phyloP scores from a whole-genome alignment of 495 filamentous ascomycete genomes.

The Hypomontagnella monticulosa region DNA sequence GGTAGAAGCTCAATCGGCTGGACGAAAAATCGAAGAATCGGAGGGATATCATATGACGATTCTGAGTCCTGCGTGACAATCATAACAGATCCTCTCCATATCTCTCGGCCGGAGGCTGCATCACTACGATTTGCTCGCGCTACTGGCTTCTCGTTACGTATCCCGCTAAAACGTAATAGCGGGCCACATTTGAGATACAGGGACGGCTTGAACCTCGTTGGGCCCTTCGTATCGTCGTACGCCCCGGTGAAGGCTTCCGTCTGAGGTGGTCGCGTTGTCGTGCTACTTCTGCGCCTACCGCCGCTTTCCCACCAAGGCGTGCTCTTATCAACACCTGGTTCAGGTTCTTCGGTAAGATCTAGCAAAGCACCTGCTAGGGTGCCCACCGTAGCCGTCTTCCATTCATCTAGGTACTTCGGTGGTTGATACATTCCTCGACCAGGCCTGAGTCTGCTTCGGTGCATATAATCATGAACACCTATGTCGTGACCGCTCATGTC shows the following conservation, averaged over 20 bases:
- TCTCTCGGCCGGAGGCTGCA: constrained; percentile 67
- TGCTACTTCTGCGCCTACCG: constrained; percentile 51
- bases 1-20: constrained; percentile 87
- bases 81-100: constrained; percentile 94
- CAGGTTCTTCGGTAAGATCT: constrained; percentile 52
- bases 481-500: constrained; percentile 43
- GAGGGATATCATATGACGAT: constrained; percentile 81
- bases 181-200: constrained; percentile 91
- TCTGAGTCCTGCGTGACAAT: constrained; percentile 86
- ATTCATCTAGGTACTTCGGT: constrained; percentile 63
- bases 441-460: constrained; percentile 52
- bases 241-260: constrained; percentile 59
- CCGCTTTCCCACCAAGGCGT: constrained; percentile 65
- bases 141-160: constrained; percentile 63
- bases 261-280: constrained; percentile 50
- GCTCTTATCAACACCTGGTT: constrained; percentile 50
- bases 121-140: constrained; percentile 46
- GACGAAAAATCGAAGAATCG: constrained; percentile 81
- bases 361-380: constrained; percentile 60
- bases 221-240: constrained; percentile 62
- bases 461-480: constrained; percentile 57
- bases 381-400: constrained; percentile 65
- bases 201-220: constrained; percentile 80
- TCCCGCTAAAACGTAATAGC: constrained; percentile 87
- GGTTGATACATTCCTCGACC: constrained; percentile 58